phyloP scores from a whole-genome alignment of 1,284 basidiomycete species.

The Spongiforma sp. region DNA sequence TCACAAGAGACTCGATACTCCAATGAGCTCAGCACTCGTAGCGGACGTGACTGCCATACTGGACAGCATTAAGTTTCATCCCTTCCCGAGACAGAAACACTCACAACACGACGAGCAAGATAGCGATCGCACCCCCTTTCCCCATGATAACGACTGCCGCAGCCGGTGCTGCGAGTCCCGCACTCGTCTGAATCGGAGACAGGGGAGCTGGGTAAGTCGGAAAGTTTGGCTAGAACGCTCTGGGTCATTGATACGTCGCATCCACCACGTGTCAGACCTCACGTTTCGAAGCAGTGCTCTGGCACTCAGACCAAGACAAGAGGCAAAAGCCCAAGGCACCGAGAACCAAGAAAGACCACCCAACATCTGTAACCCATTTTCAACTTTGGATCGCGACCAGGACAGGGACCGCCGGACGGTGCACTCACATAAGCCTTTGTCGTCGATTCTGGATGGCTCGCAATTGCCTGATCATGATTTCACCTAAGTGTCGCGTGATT shows the following conservation, averaged over 20 bases:
- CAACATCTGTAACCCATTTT: slow-evolving; percentile 47
- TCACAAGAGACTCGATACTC: slow-evolving; percentile 60
- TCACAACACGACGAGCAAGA: slow-evolving; percentile 59
- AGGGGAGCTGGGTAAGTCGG: slow-evolving; percentile 58
- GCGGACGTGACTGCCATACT: slow-evolving; percentile 66
- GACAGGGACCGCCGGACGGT: background rate
- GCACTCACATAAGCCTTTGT: slow-evolving; percentile 53
- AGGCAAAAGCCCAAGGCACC: slow-evolving; percentile 63
- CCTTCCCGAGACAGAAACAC: slow-evolving; percentile 15
- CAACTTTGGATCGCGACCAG: background rate
- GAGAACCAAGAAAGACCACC: slow-evolving; percentile 69
- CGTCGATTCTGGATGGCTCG: slow-evolving; percentile 52
- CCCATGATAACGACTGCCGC: slow-evolving; percentile 58
- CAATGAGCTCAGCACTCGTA: slow-evolving; percentile 64
- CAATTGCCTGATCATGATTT: slow-evolving; percentile 45
- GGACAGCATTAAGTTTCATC: slow-evolving; percentile 6
- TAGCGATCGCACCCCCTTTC: slow-evolving; percentile 53
- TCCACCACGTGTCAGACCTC: slow-evolving; percentile 5
- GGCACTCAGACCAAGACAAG: slow-evolving; percentile 59
- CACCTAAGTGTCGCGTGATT: background rate
- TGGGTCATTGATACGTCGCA: background rate
- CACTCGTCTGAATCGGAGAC: slow-evolving; percentile 53
- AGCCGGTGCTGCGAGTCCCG: slow-evolving; percentile 58
- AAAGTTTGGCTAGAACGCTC: slow-evolving; percentile 46
- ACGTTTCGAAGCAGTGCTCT: slow-evolving; percentile 54